phyloP scores from a whole-genome alignment of 306 rosid species.

The Lupinus albus region DNA sequence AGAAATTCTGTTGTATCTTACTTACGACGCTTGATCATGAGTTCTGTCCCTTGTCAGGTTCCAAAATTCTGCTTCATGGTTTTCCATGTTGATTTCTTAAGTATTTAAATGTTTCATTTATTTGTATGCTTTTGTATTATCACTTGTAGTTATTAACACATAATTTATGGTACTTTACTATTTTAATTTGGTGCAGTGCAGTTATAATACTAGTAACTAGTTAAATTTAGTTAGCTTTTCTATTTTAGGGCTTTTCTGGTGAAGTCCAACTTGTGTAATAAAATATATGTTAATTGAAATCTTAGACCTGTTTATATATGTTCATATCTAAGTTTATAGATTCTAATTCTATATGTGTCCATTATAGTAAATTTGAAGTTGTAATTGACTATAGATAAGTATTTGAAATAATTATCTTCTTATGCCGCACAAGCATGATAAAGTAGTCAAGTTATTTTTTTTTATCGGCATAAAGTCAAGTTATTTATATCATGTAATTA shows the following conservation, averaged over 20 bases:
- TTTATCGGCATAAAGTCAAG: too few species aligned
- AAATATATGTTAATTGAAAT: neutral
- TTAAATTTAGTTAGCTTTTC: neutral
- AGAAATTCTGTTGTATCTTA: slow-evolving; percentile 64
- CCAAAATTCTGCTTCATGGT: neutral
- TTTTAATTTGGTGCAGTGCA: neutral
- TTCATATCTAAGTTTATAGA: neutral
- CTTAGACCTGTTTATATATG: neutral
- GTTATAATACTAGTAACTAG: neutral
- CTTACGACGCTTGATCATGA: slow-evolving; percentile 54
- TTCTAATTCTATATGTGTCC: neutral
- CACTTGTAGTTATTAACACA: neutral
- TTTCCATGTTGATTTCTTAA: neutral
- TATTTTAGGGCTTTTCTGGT: neutral
- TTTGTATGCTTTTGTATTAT: neutral
- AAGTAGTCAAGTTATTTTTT: too few species aligned
- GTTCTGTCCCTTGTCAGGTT: slow-evolving; percentile 68
- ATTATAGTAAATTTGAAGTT: too few species aligned
- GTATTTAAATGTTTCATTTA: neutral
- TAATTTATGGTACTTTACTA: neutral
- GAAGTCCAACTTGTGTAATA: neutral
- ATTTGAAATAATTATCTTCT: neutral
- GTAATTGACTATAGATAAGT: neutral
- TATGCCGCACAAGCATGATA: neutral
- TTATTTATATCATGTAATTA: neutral